Percentiles rank a stretch among this genome's conserved stretches.
Conservation (phyloP, 2,329 filamentous ascomycete genomes). For the Neoscytalidium dimidiatum region DNA sequence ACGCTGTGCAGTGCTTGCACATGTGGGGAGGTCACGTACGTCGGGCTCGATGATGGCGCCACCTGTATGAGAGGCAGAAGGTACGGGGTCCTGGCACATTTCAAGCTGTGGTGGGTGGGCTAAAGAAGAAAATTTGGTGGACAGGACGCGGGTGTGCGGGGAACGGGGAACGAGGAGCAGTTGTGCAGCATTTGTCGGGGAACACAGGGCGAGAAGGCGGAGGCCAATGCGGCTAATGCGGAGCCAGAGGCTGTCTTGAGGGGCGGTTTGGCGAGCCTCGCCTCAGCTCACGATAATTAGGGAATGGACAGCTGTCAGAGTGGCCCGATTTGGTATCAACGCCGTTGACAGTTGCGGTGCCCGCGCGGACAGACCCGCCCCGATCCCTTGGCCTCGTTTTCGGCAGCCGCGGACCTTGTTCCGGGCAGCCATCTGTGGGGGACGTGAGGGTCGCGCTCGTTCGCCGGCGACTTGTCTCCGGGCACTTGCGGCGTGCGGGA, state of each 20-base stretch:
- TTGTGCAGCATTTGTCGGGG: background rate
- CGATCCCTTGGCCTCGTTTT: background rate
- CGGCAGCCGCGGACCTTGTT: background rate
- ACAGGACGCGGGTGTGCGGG: background rate
- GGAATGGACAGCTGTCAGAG: background rate
- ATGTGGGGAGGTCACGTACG: background rate
- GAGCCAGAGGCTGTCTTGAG: background rate
- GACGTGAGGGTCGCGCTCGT: background rate
- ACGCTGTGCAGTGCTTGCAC: too few species aligned
- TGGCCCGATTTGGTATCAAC: background rate
- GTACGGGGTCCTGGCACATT: background rate
- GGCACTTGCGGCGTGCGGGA: background rate
- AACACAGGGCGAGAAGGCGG: background rate
- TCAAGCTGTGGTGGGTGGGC: background rate
- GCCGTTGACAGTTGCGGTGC: background rate
- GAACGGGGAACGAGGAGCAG: background rate
- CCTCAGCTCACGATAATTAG: background rate
- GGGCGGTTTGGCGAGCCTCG: background rate
- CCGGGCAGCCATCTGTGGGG: background rate
- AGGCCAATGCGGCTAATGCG: background rate
- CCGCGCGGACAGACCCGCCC: background rate
- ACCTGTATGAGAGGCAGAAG: background rate
- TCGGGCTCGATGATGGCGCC: constrained; percentile 1
- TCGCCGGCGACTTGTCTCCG: too few species aligned
- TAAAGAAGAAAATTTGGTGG: background rate